Evolutionary conservation across 1,284 basidiomycete species (phyloP).

Genomic region (Ceratobasidium sp.): DNA sequence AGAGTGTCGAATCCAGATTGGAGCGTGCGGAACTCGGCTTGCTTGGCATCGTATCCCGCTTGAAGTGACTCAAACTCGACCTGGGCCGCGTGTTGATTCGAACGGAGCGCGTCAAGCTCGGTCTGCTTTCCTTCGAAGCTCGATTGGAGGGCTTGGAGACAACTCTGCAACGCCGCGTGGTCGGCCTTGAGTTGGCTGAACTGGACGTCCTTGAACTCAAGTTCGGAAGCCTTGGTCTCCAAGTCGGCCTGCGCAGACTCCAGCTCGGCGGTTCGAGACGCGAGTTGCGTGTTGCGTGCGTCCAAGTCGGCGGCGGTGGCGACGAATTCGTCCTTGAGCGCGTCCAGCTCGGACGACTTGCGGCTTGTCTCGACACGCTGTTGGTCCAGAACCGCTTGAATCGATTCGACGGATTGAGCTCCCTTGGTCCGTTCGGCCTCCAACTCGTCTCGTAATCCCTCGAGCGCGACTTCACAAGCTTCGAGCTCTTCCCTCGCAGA

Average conservation of each 20-base stretch:
- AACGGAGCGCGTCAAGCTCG: slow-evolving; percentile 24
- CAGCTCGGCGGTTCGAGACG: slow-evolving; percentile 24
- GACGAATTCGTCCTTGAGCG: slow-evolving; percentile 43
- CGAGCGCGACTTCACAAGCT: slow-evolving; percentile 32
- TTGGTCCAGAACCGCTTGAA: slow-evolving; percentile 31
- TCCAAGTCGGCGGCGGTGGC: slow-evolving; percentile 39
- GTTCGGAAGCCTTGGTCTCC: slow-evolving; percentile 35
- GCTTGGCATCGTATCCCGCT: slow-evolving; percentile 38
- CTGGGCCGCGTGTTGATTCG: slow-evolving; percentile 19
- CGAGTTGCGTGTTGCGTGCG: slow-evolving; percentile 15
- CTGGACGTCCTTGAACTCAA: slow-evolving; percentile 29
- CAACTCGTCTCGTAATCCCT: slow-evolving; percentile 30
- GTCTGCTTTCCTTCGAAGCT: slow-evolving; percentile 37
- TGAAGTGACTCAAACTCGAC: slow-evolving; percentile 34
- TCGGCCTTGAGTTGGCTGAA: slow-evolving; percentile 37
- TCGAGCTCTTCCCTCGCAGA: slow-evolving; percentile 32
- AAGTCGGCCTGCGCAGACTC: slow-evolving; percentile 22
- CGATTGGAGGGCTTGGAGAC: slow-evolving; percentile 35
- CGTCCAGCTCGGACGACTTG: slow-evolving; percentile 35
- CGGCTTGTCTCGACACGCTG: slow-evolving; percentile 10
- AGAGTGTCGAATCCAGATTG: slow-evolving; percentile 39
- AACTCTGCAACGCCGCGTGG: slow-evolving; percentile 34
- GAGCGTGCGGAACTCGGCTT: slow-evolving; percentile 34
- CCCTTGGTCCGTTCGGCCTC: slow-evolving; percentile 22
- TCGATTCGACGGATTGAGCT: not conserved